A percentile compares a stretch with the other conserved stretches of the same genome.
These are phyloP conservation scores for Trichosporon asahii DNA, from an alignment of 1,284 basidiomycete genomes.

Conservation along the genomic window DNA sequence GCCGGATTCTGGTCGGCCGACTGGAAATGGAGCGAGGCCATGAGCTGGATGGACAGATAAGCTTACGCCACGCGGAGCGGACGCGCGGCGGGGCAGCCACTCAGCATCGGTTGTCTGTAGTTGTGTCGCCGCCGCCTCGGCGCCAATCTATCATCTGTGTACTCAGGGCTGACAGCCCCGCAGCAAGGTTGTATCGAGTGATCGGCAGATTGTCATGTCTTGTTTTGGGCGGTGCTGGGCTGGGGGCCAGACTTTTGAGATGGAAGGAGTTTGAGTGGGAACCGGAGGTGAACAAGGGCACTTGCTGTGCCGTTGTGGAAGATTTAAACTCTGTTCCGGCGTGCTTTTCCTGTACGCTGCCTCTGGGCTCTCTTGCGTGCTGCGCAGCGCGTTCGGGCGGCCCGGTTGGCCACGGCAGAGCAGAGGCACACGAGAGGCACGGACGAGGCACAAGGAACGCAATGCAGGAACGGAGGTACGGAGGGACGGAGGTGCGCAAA, in stretches of 20 bases:
- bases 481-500: not conserved
- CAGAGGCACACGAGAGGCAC: not conserved
- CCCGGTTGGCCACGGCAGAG: not conserved
- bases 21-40: constrained; percentile 38
- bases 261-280: not conserved
- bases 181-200: not conserved
- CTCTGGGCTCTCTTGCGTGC: not conserved
- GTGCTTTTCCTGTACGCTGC: too few species aligned
- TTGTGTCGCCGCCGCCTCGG: not conserved
- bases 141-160: too few species aligned
- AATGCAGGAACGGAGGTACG: too few species aligned
- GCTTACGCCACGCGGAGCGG: not conserved
- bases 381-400: not conserved
- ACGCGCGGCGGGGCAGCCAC: not conserved
- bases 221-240: not conserved
- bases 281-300: not conserved
- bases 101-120: too few species aligned
- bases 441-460: not conserved
- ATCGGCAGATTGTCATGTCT: not conserved
- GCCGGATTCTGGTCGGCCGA: constrained; percentile 51
- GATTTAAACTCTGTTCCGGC: not conserved
- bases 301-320: not conserved
- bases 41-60: constrained; percentile 46
- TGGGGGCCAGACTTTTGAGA: too few species aligned
- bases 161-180: not conserved